Conservation (phyloP, 1,139 yeast genomes). For the Magnusiomyces suaveolens region DNA sequence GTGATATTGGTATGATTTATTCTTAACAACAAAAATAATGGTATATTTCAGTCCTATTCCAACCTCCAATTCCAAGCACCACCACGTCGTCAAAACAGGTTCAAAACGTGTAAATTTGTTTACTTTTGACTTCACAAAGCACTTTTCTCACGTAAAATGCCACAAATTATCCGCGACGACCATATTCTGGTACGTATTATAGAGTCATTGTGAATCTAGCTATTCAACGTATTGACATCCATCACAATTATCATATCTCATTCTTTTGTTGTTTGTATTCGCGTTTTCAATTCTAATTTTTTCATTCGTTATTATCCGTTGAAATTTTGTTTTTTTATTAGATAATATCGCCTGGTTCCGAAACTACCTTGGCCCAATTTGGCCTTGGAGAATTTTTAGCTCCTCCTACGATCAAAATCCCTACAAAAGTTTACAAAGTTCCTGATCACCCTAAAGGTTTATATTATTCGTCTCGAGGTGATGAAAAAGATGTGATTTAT, state of each 20-base stretch:
- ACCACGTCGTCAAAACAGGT: not conserved
- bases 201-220: too few relatives aligned
- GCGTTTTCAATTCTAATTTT: not conserved
- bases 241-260: too few relatives aligned
- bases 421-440: slow-evolving; percentile 61
- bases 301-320: not conserved
- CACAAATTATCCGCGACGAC: slow-evolving; percentile 48
- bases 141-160: slow-evolving; percentile 33
- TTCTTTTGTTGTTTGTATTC: too few relatives aligned
- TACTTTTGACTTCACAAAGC: not conserved
- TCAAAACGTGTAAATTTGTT: not conserved
- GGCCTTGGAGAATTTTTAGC: slow-evolving; percentile 73
- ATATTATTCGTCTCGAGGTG: slow-evolving; percentile 35
- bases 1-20: not conserved
- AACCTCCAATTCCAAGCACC: not conserved
- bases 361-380: slow-evolving; percentile 61
- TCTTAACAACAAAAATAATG: not conserved
- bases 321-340: slow-evolving; percentile 12
- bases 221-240: too few relatives aligned
- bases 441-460: slow-evolving; percentile 31
- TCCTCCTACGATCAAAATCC: slow-evolving; percentile 67
- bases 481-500: slow-evolving; percentile 39
- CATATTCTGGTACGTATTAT: slow-evolving; percentile 35
- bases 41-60: not conserved
- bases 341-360: slow-evolving; percentile 77